These are phyloP conservation scores for Xylaria nigripes DNA, from an alignment of 495 filamentous ascomycete genomes.

Conservation along the genomic window DNA sequence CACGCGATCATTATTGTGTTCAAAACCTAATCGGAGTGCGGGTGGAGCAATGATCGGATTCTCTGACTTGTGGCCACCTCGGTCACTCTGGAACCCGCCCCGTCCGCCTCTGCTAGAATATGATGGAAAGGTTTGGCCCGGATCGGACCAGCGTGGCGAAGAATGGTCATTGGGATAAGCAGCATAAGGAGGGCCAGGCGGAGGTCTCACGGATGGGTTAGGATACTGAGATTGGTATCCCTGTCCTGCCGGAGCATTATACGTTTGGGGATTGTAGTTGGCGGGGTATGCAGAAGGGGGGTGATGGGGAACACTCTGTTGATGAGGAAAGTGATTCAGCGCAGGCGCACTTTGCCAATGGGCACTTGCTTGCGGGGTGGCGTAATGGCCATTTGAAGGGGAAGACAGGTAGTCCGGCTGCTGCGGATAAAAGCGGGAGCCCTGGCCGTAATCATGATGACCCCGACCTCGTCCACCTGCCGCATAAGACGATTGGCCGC, in stretches of 20 bases:
- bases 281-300: slow-evolving; percentile 42
- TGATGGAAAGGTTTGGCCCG: slow-evolving; percentile 15
- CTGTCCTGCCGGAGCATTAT: slow-evolving; percentile 28
- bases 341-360: slow-evolving; percentile 30
- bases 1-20: slow-evolving; percentile 12
- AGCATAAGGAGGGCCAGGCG: slow-evolving; percentile 27
- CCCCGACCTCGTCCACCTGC: slow-evolving; percentile 20
- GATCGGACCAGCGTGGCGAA: slow-evolving; percentile 28
- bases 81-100: slow-evolving; percentile 24
- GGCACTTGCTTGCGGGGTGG: slow-evolving; percentile 24
- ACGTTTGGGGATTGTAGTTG: slow-evolving; percentile 45
- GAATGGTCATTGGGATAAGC: slow-evolving; percentile 23
- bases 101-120: slow-evolving; percentile 24
- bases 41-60: slow-evolving; percentile 17
- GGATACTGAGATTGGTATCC: slow-evolving; percentile 26
- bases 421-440: slow-evolving; percentile 19
- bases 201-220: slow-evolving; percentile 19
- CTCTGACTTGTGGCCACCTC: slow-evolving; percentile 22
- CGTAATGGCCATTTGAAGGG: slow-evolving; percentile 20
- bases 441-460: slow-evolving; percentile 20
- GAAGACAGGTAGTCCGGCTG: slow-evolving; percentile 17
- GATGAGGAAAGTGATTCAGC: slow-evolving; percentile 21
- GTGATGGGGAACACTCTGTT: slow-evolving; percentile 30
- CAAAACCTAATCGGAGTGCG: slow-evolving; percentile 18
- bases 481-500: slow-evolving; percentile 16